Evolutionary conservation across 208 protist genomes (phyloP).

Genomic region (Crithidia brevicula): DNA sequence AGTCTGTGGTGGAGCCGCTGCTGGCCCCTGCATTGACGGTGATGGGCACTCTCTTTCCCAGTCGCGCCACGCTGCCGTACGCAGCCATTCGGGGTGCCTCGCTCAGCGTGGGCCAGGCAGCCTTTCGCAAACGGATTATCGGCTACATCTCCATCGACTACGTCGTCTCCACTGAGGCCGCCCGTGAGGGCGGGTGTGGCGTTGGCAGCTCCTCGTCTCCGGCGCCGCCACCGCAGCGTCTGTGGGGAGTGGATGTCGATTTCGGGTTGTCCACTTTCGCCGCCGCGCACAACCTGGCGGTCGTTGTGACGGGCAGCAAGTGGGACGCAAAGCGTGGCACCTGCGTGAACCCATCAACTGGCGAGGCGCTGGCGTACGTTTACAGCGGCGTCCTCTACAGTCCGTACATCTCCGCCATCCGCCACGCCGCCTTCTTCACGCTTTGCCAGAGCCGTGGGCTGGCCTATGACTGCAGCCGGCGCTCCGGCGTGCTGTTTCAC

Average conservation of each 20-base stretch:
- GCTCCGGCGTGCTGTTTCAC: conserved; percentile 83
- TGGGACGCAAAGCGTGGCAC: conserved; percentile 40
- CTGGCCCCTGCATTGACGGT: conserved; percentile 87
- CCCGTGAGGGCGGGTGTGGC: neutral
- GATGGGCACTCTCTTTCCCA: conserved; percentile 76
- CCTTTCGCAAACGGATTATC: conserved; percentile 82
- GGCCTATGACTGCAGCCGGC: conserved; percentile 62
- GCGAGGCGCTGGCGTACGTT: conserved; percentile 59
- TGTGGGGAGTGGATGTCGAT: conserved; percentile 94
- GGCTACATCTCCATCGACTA: conserved; percentile 92
- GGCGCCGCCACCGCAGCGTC: conserved; percentile 19
- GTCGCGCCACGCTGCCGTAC: conserved; percentile 55
- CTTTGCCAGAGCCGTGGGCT: conserved; percentile 77
- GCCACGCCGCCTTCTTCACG: conserved; percentile 84
- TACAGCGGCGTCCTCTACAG: conserved; percentile 92
- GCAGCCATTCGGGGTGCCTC: conserved; percentile 69
- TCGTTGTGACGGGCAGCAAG: conserved; percentile 35
- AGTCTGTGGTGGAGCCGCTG: conserved; percentile 90
- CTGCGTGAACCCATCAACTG: conserved; percentile 21
- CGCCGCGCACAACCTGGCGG: conserved; percentile 67
- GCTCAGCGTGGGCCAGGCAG: conserved; percentile 67
- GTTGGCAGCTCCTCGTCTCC: neutral
- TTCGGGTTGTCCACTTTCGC: conserved; percentile 84
- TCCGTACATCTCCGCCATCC: conserved; percentile 82
- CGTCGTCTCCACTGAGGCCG: conserved; percentile 43